Conservation (phyloP, 176 grass and related monocot genomes). For the Rhipidocladum racemiflorum region DNA sequence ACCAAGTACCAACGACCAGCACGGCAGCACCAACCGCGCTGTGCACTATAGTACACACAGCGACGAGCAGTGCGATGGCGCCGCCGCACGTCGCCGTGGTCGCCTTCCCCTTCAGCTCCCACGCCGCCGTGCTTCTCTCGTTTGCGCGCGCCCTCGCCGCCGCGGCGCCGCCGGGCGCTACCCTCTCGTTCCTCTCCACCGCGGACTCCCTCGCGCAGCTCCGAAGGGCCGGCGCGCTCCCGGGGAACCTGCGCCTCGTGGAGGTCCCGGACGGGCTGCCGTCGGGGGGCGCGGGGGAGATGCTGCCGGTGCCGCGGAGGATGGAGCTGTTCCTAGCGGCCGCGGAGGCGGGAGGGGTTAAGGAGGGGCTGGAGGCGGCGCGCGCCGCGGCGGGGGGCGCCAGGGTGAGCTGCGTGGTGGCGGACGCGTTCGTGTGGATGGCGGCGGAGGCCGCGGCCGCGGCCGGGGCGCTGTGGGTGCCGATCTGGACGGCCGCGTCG, state of each 20-base stretch:
- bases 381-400: neutral
- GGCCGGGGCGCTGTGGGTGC: constrained; percentile 30
- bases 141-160: constrained; percentile 49
- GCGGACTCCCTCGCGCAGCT: constrained; percentile 8
- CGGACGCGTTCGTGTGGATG: constrained; percentile 60
- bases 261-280: constrained; percentile 23
- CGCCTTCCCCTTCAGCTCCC: constrained; percentile 67
- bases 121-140: constrained; percentile 41
- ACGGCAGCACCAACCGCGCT: neutral
- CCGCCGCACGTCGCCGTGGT: constrained; percentile 51
- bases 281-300: rapidly evolving
- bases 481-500: constrained; percentile 46
- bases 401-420: constrained; percentile 52
- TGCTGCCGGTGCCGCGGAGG: neutral
- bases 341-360: neutral
- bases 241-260: constrained; percentile 42
- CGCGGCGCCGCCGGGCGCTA: neutral
- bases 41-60: too few relatives aligned
- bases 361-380: constrained; percentile 33
- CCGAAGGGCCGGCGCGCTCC: neutral
- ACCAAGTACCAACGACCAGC: neutral
- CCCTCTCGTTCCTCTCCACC: constrained; percentile 46
- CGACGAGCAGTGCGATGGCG: neutral
- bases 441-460: constrained; percentile 45
- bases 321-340: too few relatives aligned